Conservation (phyloP, 495 filamentous ascomycete genomes). For the Tuber indicum region DNA sequence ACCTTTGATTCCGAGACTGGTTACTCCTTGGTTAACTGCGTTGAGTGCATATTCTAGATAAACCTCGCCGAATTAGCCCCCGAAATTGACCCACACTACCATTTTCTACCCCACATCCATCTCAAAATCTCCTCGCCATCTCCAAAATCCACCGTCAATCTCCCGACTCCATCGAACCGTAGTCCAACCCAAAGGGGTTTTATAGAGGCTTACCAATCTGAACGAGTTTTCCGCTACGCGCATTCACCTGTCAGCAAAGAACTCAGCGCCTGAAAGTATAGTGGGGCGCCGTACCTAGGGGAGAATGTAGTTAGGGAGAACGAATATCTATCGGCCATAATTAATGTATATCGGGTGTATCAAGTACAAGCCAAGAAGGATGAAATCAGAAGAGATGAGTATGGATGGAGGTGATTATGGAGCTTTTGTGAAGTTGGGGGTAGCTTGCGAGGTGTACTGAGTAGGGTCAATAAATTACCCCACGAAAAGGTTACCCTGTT, state of each 20-base stretch:
- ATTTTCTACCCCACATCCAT: constrained; percentile 13
- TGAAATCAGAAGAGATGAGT: constrained; percentile 26
- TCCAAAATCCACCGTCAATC: constrained; percentile 6
- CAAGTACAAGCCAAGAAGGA: constrained; percentile 21
- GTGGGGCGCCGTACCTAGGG: constrained; percentile 63
- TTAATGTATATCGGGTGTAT: constrained; percentile 31
- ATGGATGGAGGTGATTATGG: constrained; percentile 30
- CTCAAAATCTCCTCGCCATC: background rate
- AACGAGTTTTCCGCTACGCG: constrained; percentile 42
- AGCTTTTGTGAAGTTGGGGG: constrained; percentile 25
- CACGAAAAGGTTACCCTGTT: constrained; percentile 24
- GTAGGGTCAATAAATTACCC: background rate
- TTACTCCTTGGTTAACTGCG: constrained; percentile 98
- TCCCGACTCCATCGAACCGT: background rate
- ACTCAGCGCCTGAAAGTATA: constrained; percentile 8
- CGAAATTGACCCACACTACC: constrained; percentile 1
- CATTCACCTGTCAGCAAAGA: constrained; percentile 26
- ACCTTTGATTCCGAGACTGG: constrained; percentile 98
- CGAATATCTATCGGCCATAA: constrained; percentile 97
- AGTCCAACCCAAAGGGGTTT: constrained; percentile 8
- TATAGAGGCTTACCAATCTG: constrained; percentile 52
- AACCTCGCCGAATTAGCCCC: constrained; percentile 35
- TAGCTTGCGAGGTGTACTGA: background rate
- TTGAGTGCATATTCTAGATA: constrained; percentile 92
- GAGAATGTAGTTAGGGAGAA: constrained; percentile 99